Conservation (phyloP, 257 asterid genomes). For the Solanum chiquidenum region DNA sequence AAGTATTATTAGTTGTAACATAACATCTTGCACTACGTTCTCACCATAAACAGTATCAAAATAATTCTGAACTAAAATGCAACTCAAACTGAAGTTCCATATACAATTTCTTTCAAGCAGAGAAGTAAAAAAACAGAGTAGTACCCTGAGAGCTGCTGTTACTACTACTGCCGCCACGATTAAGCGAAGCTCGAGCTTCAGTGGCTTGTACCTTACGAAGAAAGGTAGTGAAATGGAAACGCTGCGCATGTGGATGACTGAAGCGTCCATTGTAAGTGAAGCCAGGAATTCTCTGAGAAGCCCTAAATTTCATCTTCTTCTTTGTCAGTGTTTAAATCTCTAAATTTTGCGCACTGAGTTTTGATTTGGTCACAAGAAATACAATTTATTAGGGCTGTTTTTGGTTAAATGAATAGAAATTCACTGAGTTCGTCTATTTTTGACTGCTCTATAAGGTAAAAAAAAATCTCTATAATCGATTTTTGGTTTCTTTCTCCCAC, state of each 20-base stretch:
- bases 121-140: neutral
- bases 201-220: constrained; percentile 51
- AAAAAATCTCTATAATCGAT: no score
- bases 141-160: constrained; percentile 52
- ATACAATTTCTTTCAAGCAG: neutral
- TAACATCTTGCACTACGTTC: neutral
- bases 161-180: constrained; percentile 25
- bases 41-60: neutral
- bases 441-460: no score
- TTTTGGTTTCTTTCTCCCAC: neutral
- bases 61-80: neutral
- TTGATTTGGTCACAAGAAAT: neutral
- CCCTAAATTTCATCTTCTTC: constrained; percentile 56
- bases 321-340: neutral
- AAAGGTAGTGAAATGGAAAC: constrained; percentile 42
- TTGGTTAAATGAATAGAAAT: neutral
- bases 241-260: constrained; percentile 22
- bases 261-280: constrained; percentile 5
- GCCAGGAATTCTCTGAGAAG: constrained; percentile 13
- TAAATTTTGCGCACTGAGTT: neutral
- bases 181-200: constrained; percentile 34
- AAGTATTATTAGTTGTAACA: neutral
- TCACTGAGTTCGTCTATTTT: neutral
- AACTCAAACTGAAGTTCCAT: neutral
- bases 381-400: neutral